Conservation (phyloP, 768 basidiomycete species). For the Lepiota brunneoincarnata region DNA sequence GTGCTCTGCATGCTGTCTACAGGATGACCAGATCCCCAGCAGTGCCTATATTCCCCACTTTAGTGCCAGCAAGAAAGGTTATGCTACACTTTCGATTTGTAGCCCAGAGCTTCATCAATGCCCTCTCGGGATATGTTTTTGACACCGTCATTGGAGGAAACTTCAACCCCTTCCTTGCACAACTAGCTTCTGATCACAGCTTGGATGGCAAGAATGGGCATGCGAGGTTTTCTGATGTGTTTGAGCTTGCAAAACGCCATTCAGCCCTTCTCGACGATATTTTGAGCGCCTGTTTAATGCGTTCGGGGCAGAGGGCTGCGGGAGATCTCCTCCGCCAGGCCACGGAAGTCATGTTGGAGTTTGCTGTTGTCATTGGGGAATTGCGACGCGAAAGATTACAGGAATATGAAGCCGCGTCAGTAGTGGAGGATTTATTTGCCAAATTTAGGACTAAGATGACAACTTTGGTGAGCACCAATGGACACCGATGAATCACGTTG, state of each 20-base stretch:
- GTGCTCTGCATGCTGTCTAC: slow-evolving; percentile 61
- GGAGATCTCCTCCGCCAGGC: slow-evolving; percentile 63
- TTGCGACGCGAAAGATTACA: slow-evolving; percentile 48
- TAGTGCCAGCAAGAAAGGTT: slow-evolving; percentile 47
- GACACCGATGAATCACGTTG: neutral
- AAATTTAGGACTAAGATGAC: slow-evolving; percentile 56
- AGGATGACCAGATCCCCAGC: slow-evolving; percentile 50
- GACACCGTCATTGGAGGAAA: slow-evolving; percentile 81
- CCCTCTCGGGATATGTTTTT: slow-evolving; percentile 69
- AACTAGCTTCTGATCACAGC: slow-evolving; percentile 21
- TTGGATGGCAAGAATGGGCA: neutral
- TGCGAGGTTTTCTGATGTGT: slow-evolving; percentile 62
- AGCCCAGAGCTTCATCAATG: slow-evolving; percentile 65
- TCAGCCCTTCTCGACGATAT: slow-evolving; percentile 71
- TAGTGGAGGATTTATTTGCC: slow-evolving; percentile 50
- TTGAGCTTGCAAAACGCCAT: slow-evolving; percentile 66
- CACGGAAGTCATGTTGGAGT: slow-evolving; percentile 65
- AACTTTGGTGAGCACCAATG: slow-evolving; percentile 46
- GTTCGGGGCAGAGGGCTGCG: slow-evolving; percentile 62
- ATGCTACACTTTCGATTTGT: slow-evolving; percentile 73
- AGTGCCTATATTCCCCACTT: slow-evolving; percentile 56
- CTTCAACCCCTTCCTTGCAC: slow-evolving; percentile 65
- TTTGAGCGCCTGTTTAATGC: slow-evolving; percentile 69
- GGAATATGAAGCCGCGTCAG: slow-evolving; percentile 62
- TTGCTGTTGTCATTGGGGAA: slow-evolving; percentile 64